Evolutionary conservation across 208 protist genomes (phyloP), one percentile per base, ranked within the genome.

Genomic region (Phytomonas sp.): DNA sequence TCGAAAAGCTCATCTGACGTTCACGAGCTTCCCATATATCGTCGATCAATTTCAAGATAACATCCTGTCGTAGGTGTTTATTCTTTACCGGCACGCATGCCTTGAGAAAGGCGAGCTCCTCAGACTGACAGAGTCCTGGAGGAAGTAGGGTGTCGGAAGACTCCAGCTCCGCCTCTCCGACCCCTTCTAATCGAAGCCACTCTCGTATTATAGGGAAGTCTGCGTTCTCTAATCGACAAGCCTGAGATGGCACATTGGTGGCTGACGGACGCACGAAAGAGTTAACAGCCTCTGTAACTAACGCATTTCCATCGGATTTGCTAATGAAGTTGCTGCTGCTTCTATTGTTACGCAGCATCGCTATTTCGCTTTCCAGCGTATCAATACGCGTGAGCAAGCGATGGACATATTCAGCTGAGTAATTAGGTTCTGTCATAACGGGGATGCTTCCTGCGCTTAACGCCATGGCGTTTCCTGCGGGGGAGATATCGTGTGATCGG

Each of bases 111-210:
- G 79, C 77, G 60, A 86, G 77, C 46, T 82, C 81, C 78, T 92
- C 80, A 23, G 74, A 72, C 30, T 67, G 60, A 63, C 75, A 87
- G 28, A 69, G 74, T 0, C 87, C 85, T 13, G 85, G 79, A 17
- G 86, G 84, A 13, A 96, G 61, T 26, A 93, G 70, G 31, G 67
- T 68, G 32, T 92, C 82, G 0, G 77, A 73, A 9, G 26, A 43
- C 72, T 88, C 82, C n/a, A 95, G 62, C 67, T 93, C 90, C 1
- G 43, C 70, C 62, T 89, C 87, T 13, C 74, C 68, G 4, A 93
- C 59, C 28, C 83, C 80, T 62, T 96, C 90, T 51, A 79, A 73
- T 26, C 73, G 76, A 28, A 96, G 77, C 87, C 90, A 96, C 32
- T 78, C 75, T 46, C 79, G 69, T 67, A 96, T 77, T 11, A 91